A percentile compares a stretch with the other conserved stretches of the same genome.
These are phyloP conservation scores for Phytophthora fragariaefolia DNA, from an alignment of 352 stramenopile species.

Conservation along the genomic window DNA sequence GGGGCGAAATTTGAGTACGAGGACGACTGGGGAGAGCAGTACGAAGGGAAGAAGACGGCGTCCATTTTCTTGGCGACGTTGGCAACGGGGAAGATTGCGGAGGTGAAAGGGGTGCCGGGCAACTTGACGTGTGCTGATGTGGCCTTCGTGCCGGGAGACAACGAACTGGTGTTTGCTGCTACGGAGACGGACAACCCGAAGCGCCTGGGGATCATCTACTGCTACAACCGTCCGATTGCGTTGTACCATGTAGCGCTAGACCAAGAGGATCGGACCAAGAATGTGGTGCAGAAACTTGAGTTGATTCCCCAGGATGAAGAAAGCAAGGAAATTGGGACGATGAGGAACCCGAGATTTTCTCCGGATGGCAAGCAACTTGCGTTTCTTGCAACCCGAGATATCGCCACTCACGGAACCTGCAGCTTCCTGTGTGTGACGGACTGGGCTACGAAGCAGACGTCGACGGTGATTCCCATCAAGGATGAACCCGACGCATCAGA, in stretches of 20 bases:
- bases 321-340: slow-evolving; percentile 50
- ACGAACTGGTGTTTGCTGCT: slow-evolving; percentile 69
- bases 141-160: slow-evolving; percentile 61
- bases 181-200: slow-evolving; percentile 64
- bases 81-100: slow-evolving; percentile 63
- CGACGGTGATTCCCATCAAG: slow-evolving; percentile 69
- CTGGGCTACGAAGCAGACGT: slow-evolving; percentile 66
- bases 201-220: slow-evolving; percentile 86
- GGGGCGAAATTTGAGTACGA: slow-evolving; percentile 74
- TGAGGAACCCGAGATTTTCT: slow-evolving; percentile 70
- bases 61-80: slow-evolving; percentile 75
- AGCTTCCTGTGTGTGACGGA: slow-evolving; percentile 69
- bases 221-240: slow-evolving; percentile 79
- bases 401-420: slow-evolving; percentile 79
- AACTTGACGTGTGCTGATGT: slow-evolving; percentile 77
- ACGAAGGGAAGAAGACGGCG: slow-evolving; percentile 75
- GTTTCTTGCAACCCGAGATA: slow-evolving; percentile 74
- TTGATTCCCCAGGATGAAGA: slow-evolving; percentile 45
- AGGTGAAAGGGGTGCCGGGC: slow-evolving; percentile 57
- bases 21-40: slow-evolving; percentile 89
- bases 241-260: slow-evolving; percentile 63
- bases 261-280: slow-evolving; percentile 28
- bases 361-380: slow-evolving; percentile 67
- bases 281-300: slow-evolving; percentile 50
- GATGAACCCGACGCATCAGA: slow-evolving; percentile 48